Evolutionary conservation across 352 stramenopile genomes (phyloP).

Genomic region (Phytophthora rubi): DNA sequence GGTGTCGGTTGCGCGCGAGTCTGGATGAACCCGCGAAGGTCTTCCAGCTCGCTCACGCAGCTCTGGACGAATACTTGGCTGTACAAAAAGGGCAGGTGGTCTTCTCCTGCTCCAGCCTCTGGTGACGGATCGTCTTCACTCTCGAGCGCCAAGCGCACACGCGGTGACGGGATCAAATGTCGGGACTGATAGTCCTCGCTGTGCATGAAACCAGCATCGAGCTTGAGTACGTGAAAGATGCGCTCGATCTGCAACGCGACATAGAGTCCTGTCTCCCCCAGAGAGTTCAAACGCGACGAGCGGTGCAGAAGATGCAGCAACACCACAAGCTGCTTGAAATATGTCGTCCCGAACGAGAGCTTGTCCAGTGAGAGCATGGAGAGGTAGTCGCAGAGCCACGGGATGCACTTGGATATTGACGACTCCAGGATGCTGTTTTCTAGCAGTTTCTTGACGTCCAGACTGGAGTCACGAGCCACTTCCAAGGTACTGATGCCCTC

Average conservation of each 20-base stretch:
- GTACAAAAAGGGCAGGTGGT: constrained; percentile 67
- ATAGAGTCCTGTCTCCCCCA: constrained; percentile 63
- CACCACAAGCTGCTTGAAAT: constrained; percentile 57
- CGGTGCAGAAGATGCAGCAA: constrained; percentile 54
- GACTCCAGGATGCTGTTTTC: constrained; percentile 47
- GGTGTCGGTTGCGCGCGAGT: constrained; percentile 49
- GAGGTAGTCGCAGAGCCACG: constrained; percentile 73
- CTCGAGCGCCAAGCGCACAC: constrained; percentile 25
- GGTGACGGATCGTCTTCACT: constrained; percentile 4
- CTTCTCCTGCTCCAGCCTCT: constrained; percentile 30
- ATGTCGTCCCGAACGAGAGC: constrained; percentile 53
- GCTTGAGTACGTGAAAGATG: constrained; percentile 51
- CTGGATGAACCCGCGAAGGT: constrained; percentile 66
- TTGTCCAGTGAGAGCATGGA: constrained; percentile 63
- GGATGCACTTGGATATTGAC: constrained; percentile 63
- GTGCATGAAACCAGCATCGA: constrained; percentile 35
- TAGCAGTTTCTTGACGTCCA: constrained; percentile 57
- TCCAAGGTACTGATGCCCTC: constrained; percentile 64
- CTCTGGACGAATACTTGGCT: constrained; percentile 72
- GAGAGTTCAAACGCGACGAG: constrained; percentile 44
- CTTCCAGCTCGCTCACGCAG: constrained; percentile 64
- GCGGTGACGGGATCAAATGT: constrained; percentile 23
- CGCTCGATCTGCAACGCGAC: constrained; percentile 69
- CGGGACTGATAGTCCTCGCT: constrained; percentile 15
- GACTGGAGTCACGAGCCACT: constrained; percentile 26